These are phyloP conservation scores for Penicillium subrubescens DNA, from an alignment of 495 filamentous ascomycete genomes.

Conservation along the genomic window DNA sequence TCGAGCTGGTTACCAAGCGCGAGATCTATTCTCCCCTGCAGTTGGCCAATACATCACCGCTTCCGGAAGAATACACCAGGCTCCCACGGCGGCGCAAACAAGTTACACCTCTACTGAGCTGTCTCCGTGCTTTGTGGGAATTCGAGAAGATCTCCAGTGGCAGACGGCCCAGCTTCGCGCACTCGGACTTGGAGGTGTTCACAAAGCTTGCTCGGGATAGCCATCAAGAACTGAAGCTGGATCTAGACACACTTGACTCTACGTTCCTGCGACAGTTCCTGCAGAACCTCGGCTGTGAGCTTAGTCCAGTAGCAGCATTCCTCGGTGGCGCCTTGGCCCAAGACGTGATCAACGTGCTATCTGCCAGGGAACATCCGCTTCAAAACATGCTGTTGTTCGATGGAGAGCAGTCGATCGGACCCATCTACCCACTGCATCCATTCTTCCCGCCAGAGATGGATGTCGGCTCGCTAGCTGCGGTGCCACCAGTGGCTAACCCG, in stretches of 20 bases:
- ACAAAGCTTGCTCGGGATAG: conserved; percentile 74
- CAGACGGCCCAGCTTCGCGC: conserved; percentile 57
- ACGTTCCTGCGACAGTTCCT: conserved; percentile 82
- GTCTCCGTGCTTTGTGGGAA: conserved; percentile 81
- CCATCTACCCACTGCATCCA: conserved; percentile 81
- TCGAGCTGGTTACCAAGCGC: conserved; percentile 89
- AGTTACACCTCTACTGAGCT: conserved; percentile 79
- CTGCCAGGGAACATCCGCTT: conserved; percentile 85
- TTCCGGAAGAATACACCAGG: conserved; percentile 69
- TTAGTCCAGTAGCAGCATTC: conserved; percentile 86
- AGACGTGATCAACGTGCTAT: conserved; percentile 95
- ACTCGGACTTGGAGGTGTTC: conserved; percentile 66
- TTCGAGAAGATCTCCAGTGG: conserved; percentile 60
- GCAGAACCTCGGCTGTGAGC: conserved; percentile 76
- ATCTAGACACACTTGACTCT: conserved; percentile 70
- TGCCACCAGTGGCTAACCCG: conserved; percentile 35
- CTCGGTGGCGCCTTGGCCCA: conserved; percentile 89
- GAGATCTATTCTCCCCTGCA: conserved; percentile 83
- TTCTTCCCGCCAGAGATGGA: conserved; percentile 51
- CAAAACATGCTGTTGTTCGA: conserved; percentile 95
- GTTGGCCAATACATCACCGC: conserved; percentile 72
- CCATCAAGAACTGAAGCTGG: conserved; percentile 75
- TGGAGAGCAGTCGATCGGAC: conserved; percentile 73
- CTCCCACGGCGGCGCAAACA: conserved; percentile 67
- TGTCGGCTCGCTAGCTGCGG: conserved; percentile 31